Evolutionary conservation across 176 grass and related monocot species (phyloP).

Genomic region (Carex kokanica): DNA sequence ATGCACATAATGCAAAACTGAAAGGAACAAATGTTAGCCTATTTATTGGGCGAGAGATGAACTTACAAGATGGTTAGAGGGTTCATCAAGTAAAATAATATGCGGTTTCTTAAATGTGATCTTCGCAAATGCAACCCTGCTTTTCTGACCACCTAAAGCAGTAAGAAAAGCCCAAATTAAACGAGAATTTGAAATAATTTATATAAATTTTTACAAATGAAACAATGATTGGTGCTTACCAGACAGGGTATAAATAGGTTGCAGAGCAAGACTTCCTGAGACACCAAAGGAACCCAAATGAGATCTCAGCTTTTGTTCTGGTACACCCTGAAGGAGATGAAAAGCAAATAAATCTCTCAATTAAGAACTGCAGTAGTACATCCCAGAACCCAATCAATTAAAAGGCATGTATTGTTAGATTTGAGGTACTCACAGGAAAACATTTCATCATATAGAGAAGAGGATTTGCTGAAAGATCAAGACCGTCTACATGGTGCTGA

Average conservation of each 20-base stretch:
- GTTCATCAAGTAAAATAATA: constrained; percentile 91
- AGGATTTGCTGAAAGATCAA: constrained; percentile 83
- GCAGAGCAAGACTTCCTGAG: constrained; percentile 85
- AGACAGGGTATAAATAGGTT: constrained; percentile 92
- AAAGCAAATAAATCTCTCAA: constrained; percentile 1
- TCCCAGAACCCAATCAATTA: neutral
- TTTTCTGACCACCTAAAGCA: constrained; percentile 90
- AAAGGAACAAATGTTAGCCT: neutral
- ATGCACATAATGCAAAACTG: neutral
- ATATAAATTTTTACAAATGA: neutral
- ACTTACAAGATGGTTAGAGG: constrained; percentile 96
- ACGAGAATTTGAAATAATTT: neutral
- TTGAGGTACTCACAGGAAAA: constrained; percentile 59
- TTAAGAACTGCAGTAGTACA: neutral
- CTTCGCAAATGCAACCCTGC: constrained; percentile 89
- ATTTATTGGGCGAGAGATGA: neutral
- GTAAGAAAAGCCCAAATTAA: constrained; percentile 7
- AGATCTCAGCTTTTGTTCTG: constrained; percentile 87
- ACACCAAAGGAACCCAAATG: constrained; percentile 94
- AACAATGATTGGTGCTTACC: constrained; percentile 35
- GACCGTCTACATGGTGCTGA: constrained; percentile 95
- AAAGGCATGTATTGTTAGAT: neutral
- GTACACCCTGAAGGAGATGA: constrained; percentile 61
- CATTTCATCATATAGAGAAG: constrained; percentile 99
- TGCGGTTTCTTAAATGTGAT: constrained; percentile 99